Conservation (phyloP, 176 grass and related monocot genomes). For the Thalia dealbata region DNA sequence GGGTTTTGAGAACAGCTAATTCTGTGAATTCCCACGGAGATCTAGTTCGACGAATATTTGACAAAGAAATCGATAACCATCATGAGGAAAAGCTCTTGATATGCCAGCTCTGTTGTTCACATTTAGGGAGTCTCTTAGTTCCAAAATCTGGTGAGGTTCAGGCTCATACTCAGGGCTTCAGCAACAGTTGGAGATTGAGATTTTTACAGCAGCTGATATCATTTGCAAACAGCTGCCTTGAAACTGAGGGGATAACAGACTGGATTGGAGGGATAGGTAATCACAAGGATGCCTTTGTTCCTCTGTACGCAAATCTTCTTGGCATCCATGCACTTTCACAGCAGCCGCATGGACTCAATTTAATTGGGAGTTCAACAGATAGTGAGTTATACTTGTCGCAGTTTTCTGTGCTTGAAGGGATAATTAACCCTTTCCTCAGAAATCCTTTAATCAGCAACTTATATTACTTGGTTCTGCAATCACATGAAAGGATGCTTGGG, state of each 20-base stretch:
- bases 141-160: conserved; percentile 28
- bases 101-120: conserved; percentile 77
- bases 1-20: conserved; percentile 43
- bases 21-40: conserved; percentile 48
- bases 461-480: conserved; percentile 39
- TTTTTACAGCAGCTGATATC: conserved; percentile 53
- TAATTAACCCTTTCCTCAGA: conserved; percentile 62
- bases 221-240: conserved; percentile 40
- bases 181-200: conserved; percentile 34
- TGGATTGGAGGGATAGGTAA: conserved; percentile 95
- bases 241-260: conserved; percentile 48
- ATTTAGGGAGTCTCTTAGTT: conserved; percentile 55
- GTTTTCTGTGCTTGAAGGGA: conserved; percentile 34
- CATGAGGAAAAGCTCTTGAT: conserved; percentile 92
- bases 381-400: conserved; percentile 33
- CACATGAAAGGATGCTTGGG: conserved; percentile 25
- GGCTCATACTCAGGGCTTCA: background rate
- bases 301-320: conserved; percentile 63
- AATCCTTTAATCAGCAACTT: conserved; percentile 85
- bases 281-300: conserved; percentile 79
- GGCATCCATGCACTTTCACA: conserved; percentile 52
- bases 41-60: conserved; percentile 88
- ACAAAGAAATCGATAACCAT: conserved; percentile 98
- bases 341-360: background rate
- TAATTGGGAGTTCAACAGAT: conserved; percentile 18